Conservation (phyloP, 257 asterid genomes). For the Verbascum thapsus region DNA sequence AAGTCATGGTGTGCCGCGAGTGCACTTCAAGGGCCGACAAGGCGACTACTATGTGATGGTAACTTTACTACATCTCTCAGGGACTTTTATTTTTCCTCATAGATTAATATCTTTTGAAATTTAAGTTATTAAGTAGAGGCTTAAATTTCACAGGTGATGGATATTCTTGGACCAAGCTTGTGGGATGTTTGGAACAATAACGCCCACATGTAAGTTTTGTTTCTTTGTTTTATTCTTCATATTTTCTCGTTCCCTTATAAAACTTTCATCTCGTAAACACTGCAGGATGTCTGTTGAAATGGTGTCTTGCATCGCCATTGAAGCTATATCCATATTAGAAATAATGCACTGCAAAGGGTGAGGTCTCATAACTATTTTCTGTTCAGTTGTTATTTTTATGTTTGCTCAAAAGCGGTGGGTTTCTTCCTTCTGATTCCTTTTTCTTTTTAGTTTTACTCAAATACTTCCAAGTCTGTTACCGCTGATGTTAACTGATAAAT, state of each 20-base stretch:
- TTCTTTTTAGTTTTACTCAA: slow-evolving; percentile 10
- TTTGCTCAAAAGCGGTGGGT: background rate
- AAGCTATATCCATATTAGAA: slow-evolving; percentile 85
- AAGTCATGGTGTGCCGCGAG: slow-evolving; percentile 88
- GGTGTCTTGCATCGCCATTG: slow-evolving; percentile 95
- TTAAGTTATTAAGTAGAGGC: slow-evolving; percentile 13
- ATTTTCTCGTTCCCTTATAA: slow-evolving; percentile 19
- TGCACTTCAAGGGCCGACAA: slow-evolving; percentile 84
- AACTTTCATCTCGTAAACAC: slow-evolving; percentile 20
- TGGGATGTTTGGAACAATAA: slow-evolving; percentile 93
- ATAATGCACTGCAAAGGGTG: slow-evolving; percentile 86
- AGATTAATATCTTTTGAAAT: background rate
- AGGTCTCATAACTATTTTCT: slow-evolving; percentile 27
- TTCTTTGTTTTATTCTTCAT: background rate
- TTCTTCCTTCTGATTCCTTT: background rate
- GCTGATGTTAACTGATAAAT: background rate
- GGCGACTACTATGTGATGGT: slow-evolving; percentile 85
- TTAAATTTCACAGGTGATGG: slow-evolving; percentile 75
- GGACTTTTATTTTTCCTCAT: slow-evolving; percentile 3
- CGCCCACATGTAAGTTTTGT: slow-evolving; percentile 52
- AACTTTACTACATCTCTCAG: slow-evolving; percentile 22
- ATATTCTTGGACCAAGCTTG: slow-evolving; percentile 75
- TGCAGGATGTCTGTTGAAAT: slow-evolving; percentile 85
- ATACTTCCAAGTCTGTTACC: slow-evolving; percentile 5
- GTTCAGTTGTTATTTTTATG: slow-evolving; percentile 7